Evolutionary conservation across 495 filamentous ascomycete genomes (phyloP).

Genomic region (Cercophora scortea): DNA sequence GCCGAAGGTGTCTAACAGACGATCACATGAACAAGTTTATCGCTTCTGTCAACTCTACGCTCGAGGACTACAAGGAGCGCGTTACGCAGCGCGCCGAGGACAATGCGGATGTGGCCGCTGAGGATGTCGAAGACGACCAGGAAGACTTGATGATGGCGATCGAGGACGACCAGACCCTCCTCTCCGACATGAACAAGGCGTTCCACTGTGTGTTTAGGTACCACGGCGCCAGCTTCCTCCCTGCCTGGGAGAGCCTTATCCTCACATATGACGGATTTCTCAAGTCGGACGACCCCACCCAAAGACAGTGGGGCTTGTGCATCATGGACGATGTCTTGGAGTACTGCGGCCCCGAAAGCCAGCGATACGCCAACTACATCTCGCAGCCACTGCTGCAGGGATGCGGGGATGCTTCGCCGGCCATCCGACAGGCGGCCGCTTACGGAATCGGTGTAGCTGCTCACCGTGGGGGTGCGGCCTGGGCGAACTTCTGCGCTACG

Average conservation of each 20-base stretch:
- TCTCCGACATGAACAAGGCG: slow-evolving; percentile 99
- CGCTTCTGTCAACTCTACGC: slow-evolving; percentile 67
- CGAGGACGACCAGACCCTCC: slow-evolving; percentile 92
- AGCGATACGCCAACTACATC: slow-evolving; percentile 75
- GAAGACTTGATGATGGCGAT: slow-evolving; percentile 82
- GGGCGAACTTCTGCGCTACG: slow-evolving; percentile 74
- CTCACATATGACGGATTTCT: slow-evolving; percentile 80
- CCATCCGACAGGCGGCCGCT: slow-evolving; percentile 91
- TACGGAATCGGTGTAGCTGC: slow-evolving; percentile 96
- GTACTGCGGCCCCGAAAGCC: slow-evolving; percentile 82
- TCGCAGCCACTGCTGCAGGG: slow-evolving; percentile 77
- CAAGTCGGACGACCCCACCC: slow-evolving; percentile 75
- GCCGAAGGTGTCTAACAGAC: slow-evolving; percentile 67
- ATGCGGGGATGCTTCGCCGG: slow-evolving; percentile 73
- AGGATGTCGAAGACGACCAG: slow-evolving; percentile 66
- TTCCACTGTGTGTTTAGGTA: slow-evolving; percentile 99
- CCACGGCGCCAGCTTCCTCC: slow-evolving; percentile 76
- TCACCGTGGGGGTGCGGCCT: slow-evolving; percentile 78
- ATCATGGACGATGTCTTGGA: slow-evolving; percentile 98
- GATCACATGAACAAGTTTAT: slow-evolving; percentile 84
- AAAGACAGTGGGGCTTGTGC: slow-evolving; percentile 96
- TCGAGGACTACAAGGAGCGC: slow-evolving; percentile 86
- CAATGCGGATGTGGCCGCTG: slow-evolving; percentile 53
- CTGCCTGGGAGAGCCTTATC: slow-evolving; percentile 76
- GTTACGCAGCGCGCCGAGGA: slow-evolving; percentile 71